A percentile compares a stretch with the other conserved stretches of the same genome.
phyloP scores from a whole-genome alignment of 1,139 yeast species.

The Pneumocystis carinii region DNA sequence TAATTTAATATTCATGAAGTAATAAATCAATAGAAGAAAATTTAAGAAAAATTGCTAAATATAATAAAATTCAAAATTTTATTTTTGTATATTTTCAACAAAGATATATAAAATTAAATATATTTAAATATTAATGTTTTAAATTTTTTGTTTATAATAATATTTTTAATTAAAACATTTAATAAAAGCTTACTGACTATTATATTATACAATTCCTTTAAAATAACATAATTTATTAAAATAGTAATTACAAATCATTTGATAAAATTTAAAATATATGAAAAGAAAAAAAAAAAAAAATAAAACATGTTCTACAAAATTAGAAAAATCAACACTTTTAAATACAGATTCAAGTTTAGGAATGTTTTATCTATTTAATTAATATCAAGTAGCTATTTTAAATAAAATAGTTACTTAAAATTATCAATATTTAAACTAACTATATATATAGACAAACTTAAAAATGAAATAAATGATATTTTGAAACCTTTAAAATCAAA shows the following conservation, averaged over 20 bases:
- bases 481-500: neutral
- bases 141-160: neutral
- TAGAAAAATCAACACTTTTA: too few species aligned
- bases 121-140: neutral
- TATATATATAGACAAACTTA: neutral
- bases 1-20: neutral
- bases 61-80: neutral
- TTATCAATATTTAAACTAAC: neutral
- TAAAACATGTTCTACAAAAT: too few species aligned
- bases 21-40: neutral
- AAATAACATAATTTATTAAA: too few species aligned
- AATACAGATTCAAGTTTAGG: too few species aligned
- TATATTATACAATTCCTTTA: too few species aligned
- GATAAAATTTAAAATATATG: too few species aligned
- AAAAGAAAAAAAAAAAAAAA: too few species aligned
- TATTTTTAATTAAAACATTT: too few species aligned
- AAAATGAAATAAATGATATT: neutral
- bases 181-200: too few species aligned
- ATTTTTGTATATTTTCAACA: too few species aligned
- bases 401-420: neutral
- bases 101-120: neutral
- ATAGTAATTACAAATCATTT: too few species aligned
- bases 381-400: neutral
- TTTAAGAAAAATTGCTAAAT: neutral
- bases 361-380: neutral